Evolutionary conservation across 257 asterid species (phyloP).

Genomic region (Vinca minor): DNA sequence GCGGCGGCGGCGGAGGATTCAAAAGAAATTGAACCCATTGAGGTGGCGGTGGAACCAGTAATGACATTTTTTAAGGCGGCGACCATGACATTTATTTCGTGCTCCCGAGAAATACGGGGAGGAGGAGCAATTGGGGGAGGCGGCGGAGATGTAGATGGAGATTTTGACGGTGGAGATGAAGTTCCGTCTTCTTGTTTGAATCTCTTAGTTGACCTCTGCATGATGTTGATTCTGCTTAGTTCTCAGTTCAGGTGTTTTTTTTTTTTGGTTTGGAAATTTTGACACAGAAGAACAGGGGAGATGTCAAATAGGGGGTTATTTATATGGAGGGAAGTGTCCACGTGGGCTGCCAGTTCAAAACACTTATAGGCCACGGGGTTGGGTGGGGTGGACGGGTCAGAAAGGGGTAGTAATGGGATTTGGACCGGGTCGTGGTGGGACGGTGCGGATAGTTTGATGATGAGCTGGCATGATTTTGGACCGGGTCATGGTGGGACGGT

Average conservation of each 20-base stretch:
- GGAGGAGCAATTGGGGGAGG: conserved; percentile 6
- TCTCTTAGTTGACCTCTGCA: conserved; percentile 53
- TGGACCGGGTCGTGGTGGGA: no score
- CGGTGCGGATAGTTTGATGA: no score
- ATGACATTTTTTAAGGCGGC: conserved; percentile 53
- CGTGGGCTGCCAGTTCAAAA: conserved; percentile 33
- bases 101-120: conserved; percentile 33
- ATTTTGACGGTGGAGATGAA: neutral
- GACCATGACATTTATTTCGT: conserved; percentile 62
- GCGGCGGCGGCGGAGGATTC: conserved; percentile 2
- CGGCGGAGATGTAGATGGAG: neutral
- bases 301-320: conserved; percentile 35
- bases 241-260: no score
- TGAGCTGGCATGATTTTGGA: no score
- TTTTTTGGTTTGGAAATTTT: neutral
- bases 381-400: no score
- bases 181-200: conserved; percentile 20
- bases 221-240: neutral
- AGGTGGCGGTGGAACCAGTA: conserved; percentile 19
- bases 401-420: no score
- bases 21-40: neutral
- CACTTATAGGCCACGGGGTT: conserved; percentile 43
- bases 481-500: no score
- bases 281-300: neutral
- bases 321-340: conserved; percentile 6